Evolutionary conservation across 2,329 filamentous ascomycete species (phyloP).

Genomic region (Teratosphaeria viscida): DNA sequence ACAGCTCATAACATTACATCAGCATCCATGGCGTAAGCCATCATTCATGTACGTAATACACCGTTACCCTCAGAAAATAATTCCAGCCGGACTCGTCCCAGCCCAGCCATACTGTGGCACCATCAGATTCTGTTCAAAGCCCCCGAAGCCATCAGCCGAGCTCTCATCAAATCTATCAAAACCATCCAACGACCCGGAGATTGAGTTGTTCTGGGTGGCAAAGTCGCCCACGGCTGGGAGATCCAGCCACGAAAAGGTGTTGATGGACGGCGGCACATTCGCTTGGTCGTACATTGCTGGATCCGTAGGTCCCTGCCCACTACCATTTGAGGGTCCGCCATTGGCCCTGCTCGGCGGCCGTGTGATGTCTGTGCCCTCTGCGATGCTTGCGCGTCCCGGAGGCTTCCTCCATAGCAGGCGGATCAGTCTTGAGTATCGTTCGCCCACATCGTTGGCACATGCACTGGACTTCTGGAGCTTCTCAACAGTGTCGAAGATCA

Average conservation of each 20-base stretch:
- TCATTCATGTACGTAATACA: not conserved
- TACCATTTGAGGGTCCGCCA: not conserved
- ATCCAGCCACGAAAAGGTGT: constrained; percentile 54
- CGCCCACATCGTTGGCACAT: constrained; percentile 49
- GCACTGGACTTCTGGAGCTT: constrained; percentile 49
- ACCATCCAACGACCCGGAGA: constrained; percentile 16
- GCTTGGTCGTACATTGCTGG: constrained; percentile 11
- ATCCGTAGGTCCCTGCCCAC: not conserved
- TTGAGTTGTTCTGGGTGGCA: constrained; percentile 26
- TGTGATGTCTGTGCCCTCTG: constrained; percentile 12
- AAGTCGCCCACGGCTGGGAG: constrained; percentile 51
- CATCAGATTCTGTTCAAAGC: constrained; percentile 19
- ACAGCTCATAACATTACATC: not conserved
- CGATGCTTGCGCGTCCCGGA: constrained; percentile 14
- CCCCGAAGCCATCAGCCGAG: constrained; percentile 18
- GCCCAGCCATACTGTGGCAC: constrained; percentile 18
- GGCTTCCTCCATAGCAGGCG: constrained; percentile 48
- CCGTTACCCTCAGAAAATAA: constrained; percentile 14
- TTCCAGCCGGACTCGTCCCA: constrained; percentile 14
- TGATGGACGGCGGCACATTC: constrained; percentile 25
- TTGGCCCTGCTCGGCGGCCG: constrained; percentile 8
- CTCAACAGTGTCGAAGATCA: constrained; percentile 49
- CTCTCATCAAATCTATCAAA: constrained; percentile 21
- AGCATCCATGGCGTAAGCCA: not conserved
- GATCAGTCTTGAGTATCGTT: constrained; percentile 50